A percentile compares a stretch with the other conserved stretches of the same genome.
phyloP scores from a whole-genome alignment of 2,329 filamentous ascomycete genomes.

The Thielaviopsis musarum region DNA sequence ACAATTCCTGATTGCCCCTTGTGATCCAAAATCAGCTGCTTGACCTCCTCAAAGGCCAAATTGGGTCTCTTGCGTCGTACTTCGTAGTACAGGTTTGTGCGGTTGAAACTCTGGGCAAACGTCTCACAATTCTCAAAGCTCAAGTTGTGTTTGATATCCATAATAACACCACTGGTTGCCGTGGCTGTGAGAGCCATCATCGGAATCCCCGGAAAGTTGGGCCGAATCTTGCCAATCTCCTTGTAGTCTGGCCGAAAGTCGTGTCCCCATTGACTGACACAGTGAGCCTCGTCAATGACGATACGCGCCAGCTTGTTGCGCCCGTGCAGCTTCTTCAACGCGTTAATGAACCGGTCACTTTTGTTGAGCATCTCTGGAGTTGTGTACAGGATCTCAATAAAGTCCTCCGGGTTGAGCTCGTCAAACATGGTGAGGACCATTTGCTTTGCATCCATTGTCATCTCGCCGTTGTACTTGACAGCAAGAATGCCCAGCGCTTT shows the following conservation, averaged over 20 bases:
- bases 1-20: conserved; percentile 67
- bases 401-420: conserved; percentile 50
- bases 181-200: conserved; percentile 93
- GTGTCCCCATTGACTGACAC: conserved; percentile 97
- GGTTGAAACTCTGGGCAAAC: conserved; percentile 89
- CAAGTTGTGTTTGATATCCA: conserved; percentile 85
- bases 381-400: conserved; percentile 78
- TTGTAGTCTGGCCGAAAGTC: conserved; percentile 97
- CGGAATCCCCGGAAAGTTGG: conserved; percentile 60
- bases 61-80: conserved; percentile 55
- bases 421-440: conserved; percentile 49
- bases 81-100: conserved; percentile 86
- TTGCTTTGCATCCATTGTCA: conserved; percentile 41
- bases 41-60: conserved; percentile 31
- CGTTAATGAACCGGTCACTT: conserved; percentile 49
- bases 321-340: conserved; percentile 50
- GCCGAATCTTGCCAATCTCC: conserved; percentile 56
- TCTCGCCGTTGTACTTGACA: conserved; percentile 65
- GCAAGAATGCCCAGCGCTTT: conserved; percentile 60
- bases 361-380: conserved; percentile 94
- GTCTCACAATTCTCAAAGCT: conserved; percentile 60
- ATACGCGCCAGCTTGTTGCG: conserved; percentile 66
- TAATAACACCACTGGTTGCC: conserved; percentile 80
- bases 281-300: conserved; percentile 98
- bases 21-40: conserved; percentile 49